Evolutionary conservation across 2,329 filamentous ascomycete species (phyloP).

Genomic region (Fusarium circinatum): DNA sequence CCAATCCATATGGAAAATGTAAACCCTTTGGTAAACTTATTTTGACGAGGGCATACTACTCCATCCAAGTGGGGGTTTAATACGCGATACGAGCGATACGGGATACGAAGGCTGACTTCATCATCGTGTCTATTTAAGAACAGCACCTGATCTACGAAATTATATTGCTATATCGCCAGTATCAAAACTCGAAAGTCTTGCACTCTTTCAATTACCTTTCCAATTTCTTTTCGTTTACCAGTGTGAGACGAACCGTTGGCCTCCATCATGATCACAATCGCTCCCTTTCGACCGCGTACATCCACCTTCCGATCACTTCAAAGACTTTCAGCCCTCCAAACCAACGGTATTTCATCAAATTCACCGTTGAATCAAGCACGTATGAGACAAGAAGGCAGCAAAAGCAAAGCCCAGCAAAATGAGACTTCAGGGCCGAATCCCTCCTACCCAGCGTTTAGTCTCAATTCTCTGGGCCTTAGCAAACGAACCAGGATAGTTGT

Average conservation of each 20-base stretch:
- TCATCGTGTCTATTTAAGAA: neutral
- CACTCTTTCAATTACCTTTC: accelerated
- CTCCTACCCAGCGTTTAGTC: conserved; percentile 38
- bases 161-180: accelerated
- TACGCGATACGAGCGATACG: neutral
- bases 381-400: neutral
- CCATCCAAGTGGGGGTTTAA: neutral
- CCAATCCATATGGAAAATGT: no score
- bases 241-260: neutral
- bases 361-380: accelerated
- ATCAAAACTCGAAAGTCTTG: no score
- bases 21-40: no score
- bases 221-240: accelerated
- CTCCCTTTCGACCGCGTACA: neutral
- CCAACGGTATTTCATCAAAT: neutral
- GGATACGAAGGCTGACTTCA: conserved; percentile 49
- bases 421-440: neutral
- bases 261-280: neutral
- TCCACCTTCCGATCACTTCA: neutral
- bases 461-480: conserved; percentile 45
- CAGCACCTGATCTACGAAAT: no score
- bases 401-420: neutral
- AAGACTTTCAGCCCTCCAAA: neutral
- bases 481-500: conserved; percentile 43
- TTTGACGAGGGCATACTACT: no score